Evolutionary conservation across 352 stramenopile genomes (phyloP).

Genomic region (Pythium dissotocum): DNA sequence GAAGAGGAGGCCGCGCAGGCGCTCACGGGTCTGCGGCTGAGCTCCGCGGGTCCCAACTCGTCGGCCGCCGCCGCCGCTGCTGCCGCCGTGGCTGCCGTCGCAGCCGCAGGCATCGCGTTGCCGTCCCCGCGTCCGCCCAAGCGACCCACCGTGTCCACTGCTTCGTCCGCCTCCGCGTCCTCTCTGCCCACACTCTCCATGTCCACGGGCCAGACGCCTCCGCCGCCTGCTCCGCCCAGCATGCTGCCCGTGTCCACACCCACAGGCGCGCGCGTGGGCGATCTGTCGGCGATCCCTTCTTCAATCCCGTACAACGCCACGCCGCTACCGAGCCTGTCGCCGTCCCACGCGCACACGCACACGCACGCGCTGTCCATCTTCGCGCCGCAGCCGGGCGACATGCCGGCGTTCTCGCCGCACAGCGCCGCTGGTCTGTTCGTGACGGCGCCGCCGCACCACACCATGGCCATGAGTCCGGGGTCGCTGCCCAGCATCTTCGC

Average conservation of each 20-base stretch:
- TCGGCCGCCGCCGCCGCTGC: constrained; percentile 21
- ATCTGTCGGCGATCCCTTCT: constrained; percentile 23
- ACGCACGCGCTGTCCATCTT: constrained; percentile 32
- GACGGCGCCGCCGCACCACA: constrained; percentile 21
- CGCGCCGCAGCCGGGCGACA: constrained; percentile 28
- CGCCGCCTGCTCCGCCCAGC: background rate
- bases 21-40: constrained; percentile 64
- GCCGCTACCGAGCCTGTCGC: constrained; percentile 24
- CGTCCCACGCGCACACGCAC: constrained; percentile 11
- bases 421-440: constrained; percentile 20
- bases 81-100: constrained; percentile 22
- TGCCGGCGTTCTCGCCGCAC: constrained; percentile 7
- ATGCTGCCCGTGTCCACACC: constrained; percentile 3
- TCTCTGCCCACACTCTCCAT: background rate
- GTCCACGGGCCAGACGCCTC: background rate
- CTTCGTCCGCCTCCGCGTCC: background rate
- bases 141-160: constrained; percentile 3
- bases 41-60: constrained; percentile 17
- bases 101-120: constrained; percentile 7
- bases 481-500: constrained; percentile 30
- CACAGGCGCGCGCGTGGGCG: constrained; percentile 3
- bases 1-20: constrained; percentile 71
- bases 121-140: constrained; percentile 15
- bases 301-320: constrained; percentile 21
- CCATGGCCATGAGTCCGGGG: constrained; percentile 25